Evolutionary conservation across 305 asterid species (phyloP), one percentile per base, ranked within the genome.

Genomic region (Rubia balearica): DNA sequence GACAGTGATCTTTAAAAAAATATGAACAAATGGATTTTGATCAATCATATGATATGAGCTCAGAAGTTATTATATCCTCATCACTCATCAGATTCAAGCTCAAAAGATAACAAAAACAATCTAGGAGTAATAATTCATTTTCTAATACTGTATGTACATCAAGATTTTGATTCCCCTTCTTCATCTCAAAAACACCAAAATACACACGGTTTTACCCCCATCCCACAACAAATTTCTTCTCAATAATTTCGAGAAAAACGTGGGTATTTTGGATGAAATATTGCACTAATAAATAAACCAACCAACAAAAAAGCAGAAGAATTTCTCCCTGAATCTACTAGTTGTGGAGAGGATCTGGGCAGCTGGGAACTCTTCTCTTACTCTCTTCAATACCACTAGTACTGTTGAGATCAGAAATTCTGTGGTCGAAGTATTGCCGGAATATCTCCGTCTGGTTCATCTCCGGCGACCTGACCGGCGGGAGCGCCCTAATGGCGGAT

Each of bases 261-360:
- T 83, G 88, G 95, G 95, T 88, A 87, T 90, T 88, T 92, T 92
- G 91, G 92, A 61, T 51, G 38, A 55, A 64, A 74, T 74, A 6
- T 49, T 16, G 21, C 56, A 13, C 56, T 49, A 49, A 49, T 5
- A 4, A 48, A 49, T 49, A 49, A 49, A 3, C 73, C 76, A 81
- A 77, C 75, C 65, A 68, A 24, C 17, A 70, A 69, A 72, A 68
- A 64, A 69, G 36, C 49, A 65, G 33, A 71, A 65, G 67, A 67
- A 24, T 48, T 56, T 49, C 56, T 49, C 56, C 53, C 65, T 66
- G 74, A 62, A 61, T 75, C 77, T 69, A 79, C 78, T 86, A 77
- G 84, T 92, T 92, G 74, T 92, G 98, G 43, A 92, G 97, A 79
- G 95, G 92, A 88, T 92, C 98, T 84, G 98, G 97, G 81, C 98